Conservation (phyloP, 805 yeast species). For the Cephaloascus albidus region DNA sequence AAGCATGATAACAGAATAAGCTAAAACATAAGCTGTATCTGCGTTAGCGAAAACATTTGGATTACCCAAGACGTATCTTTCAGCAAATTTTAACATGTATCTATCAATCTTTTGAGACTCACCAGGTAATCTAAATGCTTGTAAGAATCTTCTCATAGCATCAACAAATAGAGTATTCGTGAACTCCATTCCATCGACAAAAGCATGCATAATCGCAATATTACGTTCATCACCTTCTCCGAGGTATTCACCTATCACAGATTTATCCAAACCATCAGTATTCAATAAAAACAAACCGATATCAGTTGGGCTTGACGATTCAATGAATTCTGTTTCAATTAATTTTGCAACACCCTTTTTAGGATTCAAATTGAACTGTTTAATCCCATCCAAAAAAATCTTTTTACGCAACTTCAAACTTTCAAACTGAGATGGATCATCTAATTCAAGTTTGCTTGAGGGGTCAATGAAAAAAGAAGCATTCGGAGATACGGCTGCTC, state of each 20-base stretch:
- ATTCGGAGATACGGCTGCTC: slow-evolving; percentile 12
- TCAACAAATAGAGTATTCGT: slow-evolving; percentile 62
- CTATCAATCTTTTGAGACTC: slow-evolving; percentile 98
- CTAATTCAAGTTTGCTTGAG: slow-evolving; percentile 28
- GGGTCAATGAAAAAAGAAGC: slow-evolving; percentile 5
- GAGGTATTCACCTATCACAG: slow-evolving; percentile 80
- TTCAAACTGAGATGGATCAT: slow-evolving; percentile 81
- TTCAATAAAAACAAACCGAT: slow-evolving; percentile 68
- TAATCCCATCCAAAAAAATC: slow-evolving; percentile 67
- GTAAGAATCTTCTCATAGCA: slow-evolving; percentile 77
- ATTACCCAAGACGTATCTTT: slow-evolving; percentile 79
- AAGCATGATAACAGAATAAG: slow-evolving; percentile 86
- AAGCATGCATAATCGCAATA: slow-evolving; percentile 83
- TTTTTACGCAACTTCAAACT: slow-evolving; percentile 75
- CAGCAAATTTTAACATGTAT: slow-evolving; percentile 94
- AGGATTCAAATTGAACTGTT: slow-evolving; percentile 77
- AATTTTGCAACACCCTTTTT: slow-evolving; percentile 66
- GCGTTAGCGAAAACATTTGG: slow-evolving; percentile 86
- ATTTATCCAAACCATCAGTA: slow-evolving; percentile 70
- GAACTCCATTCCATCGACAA: slow-evolving; percentile 84
- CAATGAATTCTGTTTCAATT: slow-evolving; percentile 53
- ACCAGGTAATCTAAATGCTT: slow-evolving; percentile 90
- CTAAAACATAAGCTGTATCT: slow-evolving; percentile 86
- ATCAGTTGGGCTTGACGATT: slow-evolving; percentile 47
- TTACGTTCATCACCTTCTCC: slow-evolving; percentile 83